Conservation (phyloP, 1,139 yeast species). For the Diutina rugosa region DNA sequence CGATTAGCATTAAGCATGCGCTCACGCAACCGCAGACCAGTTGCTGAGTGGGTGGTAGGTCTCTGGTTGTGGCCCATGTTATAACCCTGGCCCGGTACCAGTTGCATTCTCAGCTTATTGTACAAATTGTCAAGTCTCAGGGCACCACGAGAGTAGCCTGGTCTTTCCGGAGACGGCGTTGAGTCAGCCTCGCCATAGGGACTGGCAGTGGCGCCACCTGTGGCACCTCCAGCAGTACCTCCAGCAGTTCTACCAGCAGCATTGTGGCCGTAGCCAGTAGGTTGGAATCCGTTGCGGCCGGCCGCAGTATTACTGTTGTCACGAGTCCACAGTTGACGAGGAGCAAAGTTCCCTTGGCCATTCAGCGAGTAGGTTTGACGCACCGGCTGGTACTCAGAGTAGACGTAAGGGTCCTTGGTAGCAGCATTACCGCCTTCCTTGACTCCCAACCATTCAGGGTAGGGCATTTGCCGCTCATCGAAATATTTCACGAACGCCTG, state of each 20-base stretch:
- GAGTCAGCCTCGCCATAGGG: background rate
- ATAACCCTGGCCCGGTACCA: constrained; percentile 10
- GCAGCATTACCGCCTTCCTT: constrained; percentile 4
- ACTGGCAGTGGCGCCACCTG: background rate
- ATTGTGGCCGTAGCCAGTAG: background rate
- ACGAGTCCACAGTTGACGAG: background rate
- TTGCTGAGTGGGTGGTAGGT: constrained; percentile 14
- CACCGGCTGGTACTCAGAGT: background rate
- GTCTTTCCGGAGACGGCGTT: background rate
- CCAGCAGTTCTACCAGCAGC: background rate
- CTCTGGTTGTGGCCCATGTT: constrained; percentile 12
- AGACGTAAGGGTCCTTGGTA: background rate
- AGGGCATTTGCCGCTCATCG: constrained; percentile 19
- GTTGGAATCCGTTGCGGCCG: background rate
- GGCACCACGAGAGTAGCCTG: background rate
- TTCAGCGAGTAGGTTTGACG: background rate
- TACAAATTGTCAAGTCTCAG: constrained; percentile 26
- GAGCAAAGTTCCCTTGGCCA: background rate
- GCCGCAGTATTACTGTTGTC: background rate
- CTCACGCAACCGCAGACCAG: constrained; percentile 18
- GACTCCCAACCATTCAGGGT: constrained; percentile 36
- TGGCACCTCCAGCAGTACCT: background rate
- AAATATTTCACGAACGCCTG: constrained; percentile 31
- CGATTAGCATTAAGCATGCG: constrained; percentile 13
- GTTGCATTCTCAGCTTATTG: constrained; percentile 29